Percentiles rank a stretch among this genome's conserved stretches.
Conservation (phyloP, 2,329 filamentous ascomycete genomes). For the Paradendryphiella salina region DNA sequence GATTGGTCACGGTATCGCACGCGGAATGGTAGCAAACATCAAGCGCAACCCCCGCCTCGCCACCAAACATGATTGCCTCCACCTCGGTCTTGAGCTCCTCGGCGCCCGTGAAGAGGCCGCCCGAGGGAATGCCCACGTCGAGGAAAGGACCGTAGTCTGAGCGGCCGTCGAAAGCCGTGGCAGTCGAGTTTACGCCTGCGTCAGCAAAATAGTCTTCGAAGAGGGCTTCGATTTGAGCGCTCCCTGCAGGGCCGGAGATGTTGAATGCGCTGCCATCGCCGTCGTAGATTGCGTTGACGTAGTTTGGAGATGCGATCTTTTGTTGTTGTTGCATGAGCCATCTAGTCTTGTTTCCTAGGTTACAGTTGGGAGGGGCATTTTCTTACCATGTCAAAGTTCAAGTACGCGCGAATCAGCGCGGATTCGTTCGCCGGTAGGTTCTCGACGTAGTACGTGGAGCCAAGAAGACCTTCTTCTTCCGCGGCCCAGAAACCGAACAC, state of each 20-base stretch:
- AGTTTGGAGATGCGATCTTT: slow-evolving; percentile 44
- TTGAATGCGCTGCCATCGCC: slow-evolving; percentile 43
- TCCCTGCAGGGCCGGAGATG: slow-evolving; percentile 39
- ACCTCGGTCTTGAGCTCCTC: slow-evolving; percentile 46
- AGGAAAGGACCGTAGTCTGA: slow-evolving; percentile 47
- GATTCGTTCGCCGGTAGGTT: slow-evolving; percentile 30
- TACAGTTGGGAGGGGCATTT: no score
- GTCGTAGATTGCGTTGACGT: slow-evolving; percentile 44
- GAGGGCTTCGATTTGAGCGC: slow-evolving; percentile 37
- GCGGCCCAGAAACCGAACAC: slow-evolving; percentile 48
- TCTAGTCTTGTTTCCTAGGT: background rate
- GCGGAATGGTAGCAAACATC: background rate
- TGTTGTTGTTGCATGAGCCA: background rate
- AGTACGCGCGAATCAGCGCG: slow-evolving; percentile 45
- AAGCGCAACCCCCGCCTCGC: slow-evolving; percentile 8
- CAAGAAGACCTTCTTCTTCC: slow-evolving; percentile 46
- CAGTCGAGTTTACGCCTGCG: slow-evolving; percentile 34
- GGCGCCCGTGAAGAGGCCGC: slow-evolving; percentile 46
- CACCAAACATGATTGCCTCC: slow-evolving; percentile 42
- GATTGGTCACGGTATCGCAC: background rate
- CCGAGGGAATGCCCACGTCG: slow-evolving; percentile 40
- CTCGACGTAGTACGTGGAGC: slow-evolving; percentile 42
- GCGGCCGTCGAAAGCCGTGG: slow-evolving; percentile 45
- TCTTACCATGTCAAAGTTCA: slow-evolving; percentile 49
- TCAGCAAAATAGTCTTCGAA: slow-evolving; percentile 41